Evolutionary conservation across 345 rosid species (phyloP).

Genomic region (Citrus medica): DNA sequence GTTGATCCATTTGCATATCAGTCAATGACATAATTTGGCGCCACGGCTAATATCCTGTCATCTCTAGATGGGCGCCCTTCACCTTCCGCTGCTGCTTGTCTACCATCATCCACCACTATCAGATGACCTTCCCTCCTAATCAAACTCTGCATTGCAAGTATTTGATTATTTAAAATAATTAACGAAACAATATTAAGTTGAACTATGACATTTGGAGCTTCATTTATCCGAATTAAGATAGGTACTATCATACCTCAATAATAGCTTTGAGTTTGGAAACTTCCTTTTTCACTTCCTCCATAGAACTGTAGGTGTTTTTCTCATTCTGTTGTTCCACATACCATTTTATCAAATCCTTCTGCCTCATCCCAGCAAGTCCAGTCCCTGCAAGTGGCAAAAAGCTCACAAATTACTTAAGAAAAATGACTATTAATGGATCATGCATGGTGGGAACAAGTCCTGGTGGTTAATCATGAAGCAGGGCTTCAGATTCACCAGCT

Average conservation of each 20-base stretch:
- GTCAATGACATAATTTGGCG: constrained; percentile 80
- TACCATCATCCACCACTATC: constrained; percentile 77
- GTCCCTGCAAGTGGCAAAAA: constrained; percentile 38
- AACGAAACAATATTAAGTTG: not conserved
- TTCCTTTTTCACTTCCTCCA: constrained; percentile 68
- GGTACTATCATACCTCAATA: constrained; percentile 60
- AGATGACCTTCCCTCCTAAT: constrained; percentile 81
- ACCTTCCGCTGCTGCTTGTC: constrained; percentile 42
- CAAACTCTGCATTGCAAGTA: constrained; percentile 57
- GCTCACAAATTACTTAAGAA: not conserved
- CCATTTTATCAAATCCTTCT: constrained; percentile 81
- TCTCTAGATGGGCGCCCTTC: constrained; percentile 50
- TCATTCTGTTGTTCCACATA: constrained; percentile 85
- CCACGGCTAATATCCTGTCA: constrained; percentile 79
- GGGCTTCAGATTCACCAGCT: not conserved
- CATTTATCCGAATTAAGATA: not conserved
- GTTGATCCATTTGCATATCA: constrained; percentile 25
- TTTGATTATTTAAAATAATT: not conserved
- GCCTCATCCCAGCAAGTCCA: constrained; percentile 83
- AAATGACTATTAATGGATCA: not conserved
- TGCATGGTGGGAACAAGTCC: not conserved
- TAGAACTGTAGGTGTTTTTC: constrained; percentile 68
- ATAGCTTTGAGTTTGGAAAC: constrained; percentile 63
- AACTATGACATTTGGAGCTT: not conserved
- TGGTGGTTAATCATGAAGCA: not conserved